phyloP scores from a whole-genome alignment of 176 grass and related monocot genomes.

The Juncus effusus region DNA sequence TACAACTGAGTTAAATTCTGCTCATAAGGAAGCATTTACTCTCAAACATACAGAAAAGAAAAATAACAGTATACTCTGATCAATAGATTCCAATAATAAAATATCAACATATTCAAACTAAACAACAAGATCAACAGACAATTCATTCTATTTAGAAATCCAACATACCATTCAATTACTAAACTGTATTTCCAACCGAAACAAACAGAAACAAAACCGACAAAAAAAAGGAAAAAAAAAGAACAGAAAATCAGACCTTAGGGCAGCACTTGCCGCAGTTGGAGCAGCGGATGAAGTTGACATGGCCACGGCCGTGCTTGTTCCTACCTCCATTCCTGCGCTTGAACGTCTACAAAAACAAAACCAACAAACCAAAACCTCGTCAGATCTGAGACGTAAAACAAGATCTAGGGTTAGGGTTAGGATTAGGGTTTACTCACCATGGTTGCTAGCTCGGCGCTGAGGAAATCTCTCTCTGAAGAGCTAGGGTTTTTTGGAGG shows the following conservation, averaged over 20 bases:
- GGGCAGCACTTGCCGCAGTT: conserved; percentile 66
- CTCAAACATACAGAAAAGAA: too few species aligned
- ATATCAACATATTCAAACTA: too few species aligned
- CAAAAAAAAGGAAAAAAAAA: not conserved
- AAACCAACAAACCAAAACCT: not conserved
- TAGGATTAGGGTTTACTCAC: not conserved
- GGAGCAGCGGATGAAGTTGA: conserved; percentile 62
- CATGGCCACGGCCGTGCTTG: conserved; percentile 76
- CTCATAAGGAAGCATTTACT: too few species aligned
- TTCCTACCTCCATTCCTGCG: conserved; percentile 59
- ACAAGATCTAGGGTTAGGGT: not conserved
- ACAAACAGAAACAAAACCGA: not conserved
- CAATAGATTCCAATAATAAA: too few species aligned
- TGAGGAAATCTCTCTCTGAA: not conserved
- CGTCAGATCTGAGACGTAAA: not conserved
- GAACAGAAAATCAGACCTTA: conserved; percentile 27
- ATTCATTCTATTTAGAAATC: too few species aligned
- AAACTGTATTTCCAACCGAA: too few species aligned
- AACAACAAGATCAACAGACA: too few species aligned
- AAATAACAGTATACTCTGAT: too few species aligned
- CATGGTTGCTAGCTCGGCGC: conserved; percentile 29
- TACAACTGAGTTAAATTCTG: too few species aligned
- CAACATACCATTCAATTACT: too few species aligned
- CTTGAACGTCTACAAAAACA: conserved; percentile 50
- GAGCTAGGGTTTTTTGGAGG: conserved; percentile 25